phyloP scores from a whole-genome alignment of 495 filamentous ascomycete genomes.

The Podospora tetraspora region DNA sequence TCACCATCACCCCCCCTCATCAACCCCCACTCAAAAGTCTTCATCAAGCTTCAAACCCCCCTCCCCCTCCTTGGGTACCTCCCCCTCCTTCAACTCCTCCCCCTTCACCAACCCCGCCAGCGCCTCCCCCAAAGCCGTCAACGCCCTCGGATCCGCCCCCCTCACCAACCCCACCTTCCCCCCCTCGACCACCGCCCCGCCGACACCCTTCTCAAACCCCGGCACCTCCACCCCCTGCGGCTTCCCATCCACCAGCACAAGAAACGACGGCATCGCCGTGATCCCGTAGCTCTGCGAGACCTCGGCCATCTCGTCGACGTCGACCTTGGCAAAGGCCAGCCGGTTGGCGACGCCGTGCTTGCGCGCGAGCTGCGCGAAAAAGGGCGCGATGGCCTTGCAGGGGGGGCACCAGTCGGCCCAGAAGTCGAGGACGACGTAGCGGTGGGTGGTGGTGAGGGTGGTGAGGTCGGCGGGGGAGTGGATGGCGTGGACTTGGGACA shows the following conservation, averaged over 20 bases:
- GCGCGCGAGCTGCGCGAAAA: slow-evolving; percentile 47
- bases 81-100: slow-evolving; percentile 12
- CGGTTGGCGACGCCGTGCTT: slow-evolving; percentile 36
- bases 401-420: slow-evolving; percentile 62
- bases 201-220: slow-evolving; percentile 5
- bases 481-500: slow-evolving; percentile 22
- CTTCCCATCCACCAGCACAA: slow-evolving; percentile 71
- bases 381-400: slow-evolving; percentile 62
- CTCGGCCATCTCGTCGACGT: slow-evolving; percentile 50
- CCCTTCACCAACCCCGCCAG: slow-evolving; percentile 33
- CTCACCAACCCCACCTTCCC: slow-evolving; percentile 26
- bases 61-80: slow-evolving; percentile 1
- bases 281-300: slow-evolving; percentile 44
- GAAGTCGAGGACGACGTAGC: slow-evolving; percentile 46
- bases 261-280: slow-evolving; percentile 71
- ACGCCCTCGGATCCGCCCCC: slow-evolving; percentile 33
- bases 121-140: slow-evolving; percentile 30
- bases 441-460: slow-evolving; percentile 30
- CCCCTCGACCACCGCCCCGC: slow-evolving; percentile 5
- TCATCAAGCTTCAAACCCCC: neutral
- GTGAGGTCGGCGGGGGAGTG: slow-evolving; percentile 29
- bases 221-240: slow-evolving; percentile 61
- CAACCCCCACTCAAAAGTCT: neutral
- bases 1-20: no score
- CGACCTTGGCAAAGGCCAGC: slow-evolving; percentile 55